Evolutionary conservation across 345 rosid genomes (phyloP).

Genomic region (Conringia planisiliqua): DNA sequence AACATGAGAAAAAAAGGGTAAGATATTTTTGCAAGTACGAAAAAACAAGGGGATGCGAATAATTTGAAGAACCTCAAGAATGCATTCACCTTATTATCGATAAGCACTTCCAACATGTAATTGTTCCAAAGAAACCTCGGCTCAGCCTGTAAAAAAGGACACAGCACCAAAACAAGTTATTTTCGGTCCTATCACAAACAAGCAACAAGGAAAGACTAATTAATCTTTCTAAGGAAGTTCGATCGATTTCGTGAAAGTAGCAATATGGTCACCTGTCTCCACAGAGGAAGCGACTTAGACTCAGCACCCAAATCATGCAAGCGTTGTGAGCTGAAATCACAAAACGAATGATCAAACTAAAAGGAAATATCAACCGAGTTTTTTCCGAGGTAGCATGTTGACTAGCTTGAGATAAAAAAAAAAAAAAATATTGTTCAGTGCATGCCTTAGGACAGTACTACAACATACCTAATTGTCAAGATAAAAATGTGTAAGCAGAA

Average conservation of each 20-base stretch:
- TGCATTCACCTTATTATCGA: constrained; percentile 75
- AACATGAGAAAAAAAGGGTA: constrained; percentile 14
- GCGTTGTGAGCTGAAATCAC: constrained; percentile 68
- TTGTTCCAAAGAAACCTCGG: constrained; percentile 99
- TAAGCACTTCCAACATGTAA: constrained; percentile 88
- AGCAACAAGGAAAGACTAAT: background rate
- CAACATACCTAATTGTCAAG: background rate
- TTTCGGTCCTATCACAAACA: background rate
- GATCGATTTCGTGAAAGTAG: background rate
- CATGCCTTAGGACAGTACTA: background rate
- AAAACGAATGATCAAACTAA: constrained; percentile 20
- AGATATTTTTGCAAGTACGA: constrained; percentile 17
- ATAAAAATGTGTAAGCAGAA: background rate
- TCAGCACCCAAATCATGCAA: constrained; percentile 87
- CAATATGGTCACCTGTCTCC: constrained; percentile 83
- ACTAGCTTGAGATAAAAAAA: background rate
- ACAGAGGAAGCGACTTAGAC: constrained; percentile 91
- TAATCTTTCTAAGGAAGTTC: background rate
- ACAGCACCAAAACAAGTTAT: background rate
- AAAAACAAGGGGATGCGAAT: constrained; percentile 13
- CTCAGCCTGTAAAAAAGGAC: constrained; percentile 67
- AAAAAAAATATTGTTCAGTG: no score
- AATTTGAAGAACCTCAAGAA: constrained; percentile 12
- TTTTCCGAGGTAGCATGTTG: background rate
- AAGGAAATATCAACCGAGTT: background rate